Evolutionary conservation across 768 basidiomycete genomes (phyloP), one percentile per base, ranked within the genome.

Genomic region (Termitomyces bulborhizus): DNA sequence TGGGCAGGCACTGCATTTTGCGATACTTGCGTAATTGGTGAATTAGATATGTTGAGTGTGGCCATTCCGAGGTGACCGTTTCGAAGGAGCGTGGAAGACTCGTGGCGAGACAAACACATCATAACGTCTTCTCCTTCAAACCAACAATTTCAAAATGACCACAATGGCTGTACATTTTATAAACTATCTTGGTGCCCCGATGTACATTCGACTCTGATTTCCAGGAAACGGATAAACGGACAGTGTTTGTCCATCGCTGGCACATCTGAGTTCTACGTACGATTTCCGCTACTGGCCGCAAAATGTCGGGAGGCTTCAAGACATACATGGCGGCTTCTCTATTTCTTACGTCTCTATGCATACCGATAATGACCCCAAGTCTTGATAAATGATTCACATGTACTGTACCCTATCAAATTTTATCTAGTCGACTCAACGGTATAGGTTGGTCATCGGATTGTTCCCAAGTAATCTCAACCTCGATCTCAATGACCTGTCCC

Each of bases 1-100:
- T 86, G 85, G 6, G 83, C 71, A 39, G 86, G 83, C 1, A 77
- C 76, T 58, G 86, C 84, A 47, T 76, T 76, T 57, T 86, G 84
- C 34, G 82, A 83, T 51, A 82, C 81, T 63, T 82, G 81, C 0
- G 80, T 82, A 57, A 82, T 82, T 48, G 80, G 80, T 37, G 80
- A 75, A 50, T 70, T 72, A 24, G 72, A 78, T 60, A 76, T 74
- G 53, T 73, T 70, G 41, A 71, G 67, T 34, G 73, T 68, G 29
- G 75, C 70, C 74, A 76, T 76, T 61, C 49, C 57, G 48, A 48
- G 44, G 54, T 55, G 56, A 57, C 52, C 36, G 56, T 54, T 53
- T 40, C 46, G 43, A 49, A 31, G 40, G 32, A 53, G 29, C 46
- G 51, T 59, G 51, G 46, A 45, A 37, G 51, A 56, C 29, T 55